These are phyloP conservation scores for Clitopilus hobsonii DNA, from an alignment of 768 basidiomycete species.

Conservation along the genomic window DNA sequence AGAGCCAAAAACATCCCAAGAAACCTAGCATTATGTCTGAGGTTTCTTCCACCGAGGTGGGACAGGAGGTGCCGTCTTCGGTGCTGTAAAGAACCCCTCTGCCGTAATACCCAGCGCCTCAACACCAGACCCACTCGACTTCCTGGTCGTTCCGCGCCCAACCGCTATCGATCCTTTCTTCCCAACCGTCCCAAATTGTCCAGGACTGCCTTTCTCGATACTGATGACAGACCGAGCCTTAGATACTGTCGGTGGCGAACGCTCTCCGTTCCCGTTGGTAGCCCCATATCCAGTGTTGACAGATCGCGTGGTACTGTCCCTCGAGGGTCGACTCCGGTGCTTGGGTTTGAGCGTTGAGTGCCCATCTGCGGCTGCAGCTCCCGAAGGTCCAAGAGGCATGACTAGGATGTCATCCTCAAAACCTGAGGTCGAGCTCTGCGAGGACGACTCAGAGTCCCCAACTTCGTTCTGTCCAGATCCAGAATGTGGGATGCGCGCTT, in stretches of 20 bases:
- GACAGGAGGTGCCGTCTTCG: slow-evolving; percentile 31
- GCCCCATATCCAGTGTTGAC: slow-evolving; percentile 26
- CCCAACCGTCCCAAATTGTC: slow-evolving; percentile 20
- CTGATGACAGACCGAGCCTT: slow-evolving; percentile 60
- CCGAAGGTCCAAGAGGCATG: slow-evolving; percentile 57
- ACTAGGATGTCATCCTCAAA: slow-evolving; percentile 74
- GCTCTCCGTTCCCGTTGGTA: slow-evolving; percentile 8
- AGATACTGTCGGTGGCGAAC: slow-evolving; percentile 23
- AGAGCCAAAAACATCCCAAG: neutral
- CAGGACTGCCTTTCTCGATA: slow-evolving; percentile 47
- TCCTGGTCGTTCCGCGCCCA: slow-evolving; percentile 54
- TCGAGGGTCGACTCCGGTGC: neutral
- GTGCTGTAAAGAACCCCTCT: slow-evolving; percentile 70
- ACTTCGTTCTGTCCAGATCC: slow-evolving; percentile 13
- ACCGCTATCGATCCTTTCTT: slow-evolving; percentile 60
- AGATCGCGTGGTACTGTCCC: slow-evolving; percentile 19
- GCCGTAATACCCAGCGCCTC: slow-evolving; percentile 75
- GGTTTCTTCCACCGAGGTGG: slow-evolving; percentile 12
- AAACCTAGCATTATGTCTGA: neutral
- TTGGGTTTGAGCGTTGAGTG: neutral
- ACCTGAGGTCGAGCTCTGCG: slow-evolving; percentile 21
- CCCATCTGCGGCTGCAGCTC: slow-evolving; percentile 3
- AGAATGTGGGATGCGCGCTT: slow-evolving; percentile 38
- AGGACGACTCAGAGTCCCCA: slow-evolving; percentile 2
- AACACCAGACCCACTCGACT: slow-evolving; percentile 67